Conservation (phyloP, 176 grass and related monocot species). For the Puccinellia tenuiflora region DNA sequence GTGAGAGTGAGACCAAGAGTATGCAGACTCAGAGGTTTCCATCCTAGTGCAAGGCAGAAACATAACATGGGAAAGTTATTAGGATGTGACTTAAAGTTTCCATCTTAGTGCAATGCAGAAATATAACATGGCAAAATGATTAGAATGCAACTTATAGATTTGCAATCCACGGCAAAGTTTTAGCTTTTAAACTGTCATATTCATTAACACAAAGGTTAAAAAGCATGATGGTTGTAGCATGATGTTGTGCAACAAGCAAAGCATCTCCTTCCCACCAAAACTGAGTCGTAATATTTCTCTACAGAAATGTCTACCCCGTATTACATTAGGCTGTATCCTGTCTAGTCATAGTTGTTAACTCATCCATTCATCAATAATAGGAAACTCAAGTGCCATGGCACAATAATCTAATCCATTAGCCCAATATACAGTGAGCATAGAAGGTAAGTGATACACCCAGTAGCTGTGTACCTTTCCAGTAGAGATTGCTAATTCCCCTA, state of each 20-base stretch:
- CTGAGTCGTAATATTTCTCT: neutral
- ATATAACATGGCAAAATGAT: neutral
- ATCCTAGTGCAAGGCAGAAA: neutral
- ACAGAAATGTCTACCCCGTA: neutral
- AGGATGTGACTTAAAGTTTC: neutral
- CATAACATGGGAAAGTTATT: neutral
- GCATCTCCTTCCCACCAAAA: conserved; percentile 1
- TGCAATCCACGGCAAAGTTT: neutral
- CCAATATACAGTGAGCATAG: neutral
- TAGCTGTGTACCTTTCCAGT: conserved; percentile 67
- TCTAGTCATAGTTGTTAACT: neutral
- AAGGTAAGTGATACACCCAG: neutral
- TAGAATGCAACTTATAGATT: neutral
- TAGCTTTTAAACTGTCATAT: neutral
- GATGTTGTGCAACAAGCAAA: neutral
- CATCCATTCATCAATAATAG: neutral
- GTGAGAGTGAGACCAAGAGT: conserved; percentile 8
- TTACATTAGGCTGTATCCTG: conserved; percentile 1
- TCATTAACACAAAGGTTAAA: conserved; percentile 4
- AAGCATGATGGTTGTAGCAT: neutral
- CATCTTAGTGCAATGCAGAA: neutral
- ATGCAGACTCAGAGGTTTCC: neutral
- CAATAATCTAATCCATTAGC: neutral
- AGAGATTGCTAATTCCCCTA: conserved; percentile 93
- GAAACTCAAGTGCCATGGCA: conserved; percentile 2